Evolutionary conservation across 1,139 yeast genomes (phyloP).

Genomic region (Scheffersomyces parashehatae): DNA sequence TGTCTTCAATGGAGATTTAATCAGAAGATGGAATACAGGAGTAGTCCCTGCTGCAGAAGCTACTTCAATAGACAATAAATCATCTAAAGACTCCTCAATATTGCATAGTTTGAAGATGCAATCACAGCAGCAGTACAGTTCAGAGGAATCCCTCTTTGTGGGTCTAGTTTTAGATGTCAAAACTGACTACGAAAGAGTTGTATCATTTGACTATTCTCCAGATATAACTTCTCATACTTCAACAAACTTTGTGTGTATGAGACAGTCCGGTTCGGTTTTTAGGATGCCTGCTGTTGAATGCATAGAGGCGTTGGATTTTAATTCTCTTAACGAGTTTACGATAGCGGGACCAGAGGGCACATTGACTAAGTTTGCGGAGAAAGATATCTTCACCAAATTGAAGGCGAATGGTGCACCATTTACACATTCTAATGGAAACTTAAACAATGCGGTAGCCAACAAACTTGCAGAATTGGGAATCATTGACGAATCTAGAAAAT

Average conservation of each 20-base stretch:
- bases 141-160: slow-evolving; percentile 65
- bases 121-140: slow-evolving; percentile 35
- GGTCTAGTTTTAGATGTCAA: slow-evolving; percentile 73
- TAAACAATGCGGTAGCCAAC: background rate
- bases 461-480: slow-evolving; percentile 10
- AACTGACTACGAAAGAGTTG: slow-evolving; percentile 78
- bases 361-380: slow-evolving; percentile 37
- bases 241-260: slow-evolving; percentile 74
- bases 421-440: background rate
- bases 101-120: slow-evolving; percentile 35
- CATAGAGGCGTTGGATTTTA: slow-evolving; percentile 63
- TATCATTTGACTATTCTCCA: slow-evolving; percentile 81
- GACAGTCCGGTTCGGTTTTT: slow-evolving; percentile 86
- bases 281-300: slow-evolving; percentile 75
- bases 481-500: slow-evolving; percentile 20
- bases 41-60: slow-evolving; percentile 43
- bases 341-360: slow-evolving; percentile 67
- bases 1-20: slow-evolving; percentile 72
- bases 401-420: background rate
- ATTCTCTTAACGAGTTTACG: slow-evolving; percentile 69
- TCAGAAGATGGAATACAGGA: slow-evolving; percentile 83
- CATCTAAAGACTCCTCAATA: slow-evolving; percentile 5
- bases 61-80: slow-evolving; percentile 4
- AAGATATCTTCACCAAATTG: slow-evolving; percentile 20
- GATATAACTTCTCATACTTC: slow-evolving; percentile 46